Evolutionary conservation across 163 green algal species (phyloP), one percentile per base, ranked within the genome.

Genomic region (Chloroidium sp.): DNA sequence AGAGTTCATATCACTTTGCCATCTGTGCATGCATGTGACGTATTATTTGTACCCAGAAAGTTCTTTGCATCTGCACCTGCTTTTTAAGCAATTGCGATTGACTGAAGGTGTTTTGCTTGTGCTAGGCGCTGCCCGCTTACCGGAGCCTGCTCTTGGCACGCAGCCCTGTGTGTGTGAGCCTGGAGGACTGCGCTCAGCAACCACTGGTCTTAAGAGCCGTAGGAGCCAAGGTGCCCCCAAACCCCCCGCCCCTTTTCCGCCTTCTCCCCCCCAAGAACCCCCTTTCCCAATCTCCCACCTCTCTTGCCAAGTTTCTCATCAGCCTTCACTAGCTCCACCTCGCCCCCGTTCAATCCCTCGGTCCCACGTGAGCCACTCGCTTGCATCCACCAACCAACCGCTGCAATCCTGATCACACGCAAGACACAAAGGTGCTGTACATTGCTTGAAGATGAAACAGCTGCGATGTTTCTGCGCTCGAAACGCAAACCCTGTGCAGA

Each of bases 71-170:
- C 36, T 36, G 36, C 2, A 74, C 2, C 2, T 69, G 58, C 75
- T 61, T 14, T 74, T 0, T 74, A 74, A 12, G 60, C 6, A 74
- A 8, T 62, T 79, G 3, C 61, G 13, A 4, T 4, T 79, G 69
- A 58, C 62, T n/a, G 12, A 1, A 2, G 62, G 67, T 69, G 6
- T 80, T 74, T 68, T 69, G 64, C 76, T 77, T 61, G 75, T 62
- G 14, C 36, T 83, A 89, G 84, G 86, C 85, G 59, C 82, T 95
- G 81, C 92, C 92, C 8, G 85, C 89, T 74, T 95, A 90, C 90
- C 90, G 88, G 61, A 82, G 89, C 4, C 82, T 95, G 68, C 78
- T 88, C 74, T 83, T 92, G 74, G 87, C 89, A 13, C 79, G 78
- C 0, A 78, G 87, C 57, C 92, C 92, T 0, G 87, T 94, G 75